These are phyloP conservation scores for Pythium monospermum DNA, from an alignment of 352 stramenopile species.

Conservation along the genomic window DNA sequence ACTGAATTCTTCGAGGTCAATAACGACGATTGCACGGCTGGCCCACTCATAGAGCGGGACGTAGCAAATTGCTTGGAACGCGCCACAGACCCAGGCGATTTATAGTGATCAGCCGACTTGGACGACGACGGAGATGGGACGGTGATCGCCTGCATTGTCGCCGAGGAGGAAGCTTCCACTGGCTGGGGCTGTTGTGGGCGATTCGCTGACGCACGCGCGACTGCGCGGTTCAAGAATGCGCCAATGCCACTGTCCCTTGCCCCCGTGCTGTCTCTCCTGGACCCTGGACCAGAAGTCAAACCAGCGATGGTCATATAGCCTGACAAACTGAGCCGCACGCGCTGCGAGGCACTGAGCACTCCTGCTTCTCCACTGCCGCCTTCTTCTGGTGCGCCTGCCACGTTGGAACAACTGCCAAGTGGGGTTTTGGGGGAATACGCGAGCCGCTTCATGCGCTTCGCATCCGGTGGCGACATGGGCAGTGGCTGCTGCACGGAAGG, in stretches of 20 bases:
- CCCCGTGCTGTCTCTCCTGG: too few species aligned
- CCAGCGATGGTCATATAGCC: conserved; percentile 26
- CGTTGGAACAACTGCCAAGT: conserved; percentile 30
- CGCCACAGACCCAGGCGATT: conserved; percentile 24
- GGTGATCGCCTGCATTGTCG: too few species aligned
- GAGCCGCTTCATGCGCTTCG: conserved; percentile 17
- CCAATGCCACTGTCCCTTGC: conserved; percentile 9
- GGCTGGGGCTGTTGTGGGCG: too few species aligned
- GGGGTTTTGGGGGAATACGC: conserved; percentile 45
- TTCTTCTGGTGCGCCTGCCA: conserved; percentile 19
- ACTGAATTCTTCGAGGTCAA: conserved; percentile 51
- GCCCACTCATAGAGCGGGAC: conserved; percentile 14
- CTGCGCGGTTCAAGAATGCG: too few species aligned
- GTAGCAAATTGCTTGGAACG: conserved; percentile 26
- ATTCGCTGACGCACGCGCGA: too few species aligned
- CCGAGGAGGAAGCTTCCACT: too few species aligned
- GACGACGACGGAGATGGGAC: conserved; percentile 1
- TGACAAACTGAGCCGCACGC: conserved; percentile 49
- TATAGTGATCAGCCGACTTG: conserved; percentile 15
- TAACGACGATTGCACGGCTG: conserved; percentile 33
- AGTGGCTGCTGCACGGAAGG: too few species aligned
- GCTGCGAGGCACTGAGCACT: conserved; percentile 51
- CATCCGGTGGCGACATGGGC: conserved; percentile 13
- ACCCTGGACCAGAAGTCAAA: too few species aligned
- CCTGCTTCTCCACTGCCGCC: too few species aligned